A percentile compares a stretch with the other conserved stretches of the same genome.
Evolutionary conservation across 169 alveolate species (phyloP).

Genomic region (Babesia divergens): DNA sequence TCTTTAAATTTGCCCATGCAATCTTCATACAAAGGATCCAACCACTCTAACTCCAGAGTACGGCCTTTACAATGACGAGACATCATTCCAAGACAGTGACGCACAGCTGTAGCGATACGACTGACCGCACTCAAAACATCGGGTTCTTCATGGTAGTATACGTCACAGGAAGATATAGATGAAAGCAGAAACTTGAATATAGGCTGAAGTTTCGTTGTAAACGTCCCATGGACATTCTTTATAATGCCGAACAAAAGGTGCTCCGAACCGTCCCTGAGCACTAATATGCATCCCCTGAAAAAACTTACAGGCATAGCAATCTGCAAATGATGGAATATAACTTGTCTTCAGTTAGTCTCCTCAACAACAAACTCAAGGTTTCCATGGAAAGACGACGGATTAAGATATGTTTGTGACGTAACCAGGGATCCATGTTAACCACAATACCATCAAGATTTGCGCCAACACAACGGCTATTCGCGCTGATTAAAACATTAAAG

Average conservation of each 20-base stretch:
- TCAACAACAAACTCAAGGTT: slow-evolving; percentile 37
- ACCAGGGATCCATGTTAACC: slow-evolving; percentile 38
- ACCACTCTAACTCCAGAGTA: slow-evolving; percentile 36
- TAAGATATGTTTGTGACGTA: slow-evolving; percentile 8
- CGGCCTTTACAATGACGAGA: slow-evolving; percentile 21
- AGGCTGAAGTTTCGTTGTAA: slow-evolving; percentile 39
- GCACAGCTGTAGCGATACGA: not conserved
- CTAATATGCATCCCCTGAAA: not conserved
- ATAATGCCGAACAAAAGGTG: slow-evolving; percentile 40
- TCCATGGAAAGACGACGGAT: slow-evolving; percentile 60
- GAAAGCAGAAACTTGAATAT: slow-evolving; percentile 27
- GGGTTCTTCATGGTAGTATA: not conserved
- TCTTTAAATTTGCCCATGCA: not conserved
- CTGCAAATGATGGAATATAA: not conserved
- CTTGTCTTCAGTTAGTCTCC: slow-evolving; percentile 24
- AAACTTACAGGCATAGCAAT: slow-evolving; percentile 41
- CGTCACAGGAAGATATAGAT: not conserved
- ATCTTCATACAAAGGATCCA: slow-evolving; percentile 25
- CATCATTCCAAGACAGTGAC: slow-evolving; percentile 31
- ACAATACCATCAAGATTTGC: slow-evolving; percentile 16
- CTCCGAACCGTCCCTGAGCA: slow-evolving; percentile 52
- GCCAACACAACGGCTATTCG: slow-evolving; percentile 24
- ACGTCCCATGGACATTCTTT: slow-evolving; percentile 49
- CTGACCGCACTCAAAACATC: not conserved
- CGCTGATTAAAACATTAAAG: not conserved